Evolutionary conservation across 75 land plant species (phyloP), one percentile per base, ranked within the genome.

Genomic region (Azolla pinnata): DNA sequence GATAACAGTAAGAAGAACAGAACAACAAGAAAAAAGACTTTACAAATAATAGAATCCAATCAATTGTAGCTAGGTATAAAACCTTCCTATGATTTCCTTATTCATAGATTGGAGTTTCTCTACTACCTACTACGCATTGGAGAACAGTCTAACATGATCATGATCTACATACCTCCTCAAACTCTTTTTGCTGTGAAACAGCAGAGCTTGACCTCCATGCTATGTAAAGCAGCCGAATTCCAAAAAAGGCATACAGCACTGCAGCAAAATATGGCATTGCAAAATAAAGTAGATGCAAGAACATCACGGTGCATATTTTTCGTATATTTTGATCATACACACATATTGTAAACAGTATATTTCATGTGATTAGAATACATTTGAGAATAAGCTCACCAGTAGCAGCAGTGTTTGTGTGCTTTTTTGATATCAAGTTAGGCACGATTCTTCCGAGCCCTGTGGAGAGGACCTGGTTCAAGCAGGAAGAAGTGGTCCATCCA

Each of bases 371-470:
- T n/a, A n/a, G n/a, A n/a, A n/a, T n/a, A n/a, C n/a, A n/a, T n/a
- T n/a, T n/a, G n/a, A n/a, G n/a, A n/a, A n/a, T n/a, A n/a, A n/a
- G 12, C 12, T 34, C 62, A 91, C 98, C 87, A 76, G 98, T 93
- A 30, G 98, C 97, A 44, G 85, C 85, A 64, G 75, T 83, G 63
- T 93, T 93, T 52, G 89, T 88, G 48, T 83, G 98, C 70, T 85
- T 83, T 60, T 81, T 78, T 45, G 98, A 93, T 49, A 93, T 93
- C 75, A 93, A 73, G 74, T 93, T 93, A 47, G 98, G 98, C 52
- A 93, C 96, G 31, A 93, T 88, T 63, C 90, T 79, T 48, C 98
- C 98, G 47, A 93, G 90, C 34, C 77, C 98, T 63, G 98, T 93
- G 19, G 98, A 93, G 31, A 93, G 76, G 21, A 93, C 79, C 98